Evolutionary conservation across 345 rosid species (phyloP).

Genomic region (Hibiscus trionum): DNA sequence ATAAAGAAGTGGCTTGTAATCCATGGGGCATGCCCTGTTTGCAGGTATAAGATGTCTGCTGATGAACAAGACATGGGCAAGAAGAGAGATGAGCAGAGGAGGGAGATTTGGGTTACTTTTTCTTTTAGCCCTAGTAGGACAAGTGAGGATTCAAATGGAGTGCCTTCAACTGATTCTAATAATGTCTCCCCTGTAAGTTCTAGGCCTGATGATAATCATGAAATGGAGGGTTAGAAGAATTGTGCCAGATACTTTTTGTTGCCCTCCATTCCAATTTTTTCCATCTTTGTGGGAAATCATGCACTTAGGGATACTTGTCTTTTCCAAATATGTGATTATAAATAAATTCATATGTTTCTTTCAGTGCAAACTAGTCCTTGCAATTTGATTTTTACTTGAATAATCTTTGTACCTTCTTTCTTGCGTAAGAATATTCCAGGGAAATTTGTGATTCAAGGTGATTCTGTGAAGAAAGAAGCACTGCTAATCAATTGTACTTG

Average conservation of each 20-base stretch:
- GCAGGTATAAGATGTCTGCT: constrained; percentile 68
- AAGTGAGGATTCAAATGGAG: constrained; percentile 20
- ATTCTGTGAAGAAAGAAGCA: too few relatives aligned
- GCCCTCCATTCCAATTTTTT: background rate
- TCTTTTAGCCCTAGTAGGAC: constrained; percentile 37
- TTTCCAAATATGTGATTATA: background rate
- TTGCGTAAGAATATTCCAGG: too few relatives aligned
- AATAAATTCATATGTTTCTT: background rate
- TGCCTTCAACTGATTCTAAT: background rate
- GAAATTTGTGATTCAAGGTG: too few relatives aligned
- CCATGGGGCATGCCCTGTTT: constrained; percentile 81
- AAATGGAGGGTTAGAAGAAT: constrained; percentile 10
- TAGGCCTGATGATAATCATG: constrained; percentile 13
- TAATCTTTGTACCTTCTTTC: too few relatives aligned
- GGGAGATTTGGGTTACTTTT: constrained; percentile 9
- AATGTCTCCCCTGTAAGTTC: too few relatives aligned
- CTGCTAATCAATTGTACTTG: too few relatives aligned
- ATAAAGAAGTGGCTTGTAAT: constrained; percentile 67
- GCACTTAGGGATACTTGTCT: constrained; percentile 3
- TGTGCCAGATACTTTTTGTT: background rate
- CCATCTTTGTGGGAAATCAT: background rate
- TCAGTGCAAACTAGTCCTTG: background rate
- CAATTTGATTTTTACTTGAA: too few relatives aligned
- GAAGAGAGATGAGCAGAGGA: constrained; percentile 30
- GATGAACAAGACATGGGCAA: constrained; percentile 32